Evolutionary conservation across 345 rosid species (phyloP).

Genomic region (Syzygium jambos): DNA sequence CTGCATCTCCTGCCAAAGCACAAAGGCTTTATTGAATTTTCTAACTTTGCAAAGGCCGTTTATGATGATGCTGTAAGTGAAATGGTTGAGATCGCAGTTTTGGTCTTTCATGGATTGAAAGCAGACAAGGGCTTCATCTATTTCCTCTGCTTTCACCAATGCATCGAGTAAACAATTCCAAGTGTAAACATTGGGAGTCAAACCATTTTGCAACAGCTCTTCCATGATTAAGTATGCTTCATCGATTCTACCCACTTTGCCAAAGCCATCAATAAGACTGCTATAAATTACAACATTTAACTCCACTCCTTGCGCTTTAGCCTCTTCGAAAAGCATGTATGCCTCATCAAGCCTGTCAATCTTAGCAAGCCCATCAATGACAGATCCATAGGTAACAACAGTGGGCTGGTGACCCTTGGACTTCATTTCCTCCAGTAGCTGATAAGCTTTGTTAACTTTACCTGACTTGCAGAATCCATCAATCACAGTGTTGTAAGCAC

Average conservation of each 20-base stretch:
- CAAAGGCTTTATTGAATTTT: constrained; percentile 94
- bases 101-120: constrained; percentile 79
- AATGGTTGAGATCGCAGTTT: constrained; percentile 58
- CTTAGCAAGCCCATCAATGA: constrained; percentile 79
- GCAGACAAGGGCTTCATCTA: constrained; percentile 75
- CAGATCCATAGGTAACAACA: constrained; percentile 88
- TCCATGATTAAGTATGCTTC: constrained; percentile 95
- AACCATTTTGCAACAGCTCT: constrained; percentile 90
- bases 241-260: constrained; percentile 91
- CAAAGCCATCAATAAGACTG: constrained; percentile 94
- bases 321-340: constrained; percentile 94
- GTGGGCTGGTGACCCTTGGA: constrained; percentile 67
- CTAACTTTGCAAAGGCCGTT: constrained; percentile 82
- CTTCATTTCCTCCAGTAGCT: constrained; percentile 96
- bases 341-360: constrained; percentile 98
- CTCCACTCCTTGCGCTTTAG: constrained; percentile 67
- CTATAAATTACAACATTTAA: constrained; percentile 70
- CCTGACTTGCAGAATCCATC: constrained; percentile 96
- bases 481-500: constrained; percentile 73
- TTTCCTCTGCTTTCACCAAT: constrained; percentile 86
- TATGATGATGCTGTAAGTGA: constrained; percentile 72
- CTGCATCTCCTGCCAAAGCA: constrained; percentile 98
- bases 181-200: constrained; percentile 66
- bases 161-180: constrained; percentile 98
- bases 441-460: constrained; percentile 82